Evolutionary conservation across 805 yeast species (phyloP).

Genomic region (Teunomyces kruisii): DNA sequence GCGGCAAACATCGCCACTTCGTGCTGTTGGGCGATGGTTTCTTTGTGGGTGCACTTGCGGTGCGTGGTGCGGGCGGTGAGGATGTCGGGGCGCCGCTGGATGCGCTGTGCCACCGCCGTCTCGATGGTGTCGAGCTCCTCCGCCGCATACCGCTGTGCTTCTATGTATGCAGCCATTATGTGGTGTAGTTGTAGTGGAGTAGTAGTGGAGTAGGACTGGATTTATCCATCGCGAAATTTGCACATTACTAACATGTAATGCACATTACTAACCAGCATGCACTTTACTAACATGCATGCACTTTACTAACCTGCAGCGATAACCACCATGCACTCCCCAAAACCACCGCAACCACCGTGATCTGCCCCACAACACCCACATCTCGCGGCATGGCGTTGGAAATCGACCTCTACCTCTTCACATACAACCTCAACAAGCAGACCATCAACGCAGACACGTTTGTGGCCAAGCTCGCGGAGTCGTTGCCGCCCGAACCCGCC

Average conservation of each 20-base stretch:
- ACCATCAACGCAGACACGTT: conserved; percentile 35
- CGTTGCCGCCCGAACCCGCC: conserved; percentile 35
- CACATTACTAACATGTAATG: not conserved
- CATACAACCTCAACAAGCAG: conserved; percentile 59
- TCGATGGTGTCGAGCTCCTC: conserved; percentile 78
- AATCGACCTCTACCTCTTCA: conserved; percentile 35
- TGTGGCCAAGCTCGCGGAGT: conserved; percentile 22
- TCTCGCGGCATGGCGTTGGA: conserved; percentile 3
- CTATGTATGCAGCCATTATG: conserved; percentile 19
- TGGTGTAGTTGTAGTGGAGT: too few species aligned
- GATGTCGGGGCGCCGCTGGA: conserved; percentile 60
- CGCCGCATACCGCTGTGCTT: conserved; percentile 34
- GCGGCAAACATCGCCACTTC: conserved; percentile 34
- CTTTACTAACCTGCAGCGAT: not conserved
- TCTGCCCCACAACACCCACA: not conserved
- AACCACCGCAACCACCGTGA: not conserved
- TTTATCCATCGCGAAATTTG: not conserved
- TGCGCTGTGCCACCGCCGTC: conserved; percentile 58
- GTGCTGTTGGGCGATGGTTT: conserved; percentile 53
- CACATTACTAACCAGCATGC: not conserved
- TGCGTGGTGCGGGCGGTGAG: conserved; percentile 19
- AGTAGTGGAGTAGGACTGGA: not conserved
- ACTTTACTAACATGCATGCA: too few species aligned
- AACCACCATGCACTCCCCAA: not conserved
- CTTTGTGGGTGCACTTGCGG: conserved; percentile 10